phyloP scores from a whole-genome alignment of 1,284 basidiomycete species.

The Boletellus sp. region DNA sequence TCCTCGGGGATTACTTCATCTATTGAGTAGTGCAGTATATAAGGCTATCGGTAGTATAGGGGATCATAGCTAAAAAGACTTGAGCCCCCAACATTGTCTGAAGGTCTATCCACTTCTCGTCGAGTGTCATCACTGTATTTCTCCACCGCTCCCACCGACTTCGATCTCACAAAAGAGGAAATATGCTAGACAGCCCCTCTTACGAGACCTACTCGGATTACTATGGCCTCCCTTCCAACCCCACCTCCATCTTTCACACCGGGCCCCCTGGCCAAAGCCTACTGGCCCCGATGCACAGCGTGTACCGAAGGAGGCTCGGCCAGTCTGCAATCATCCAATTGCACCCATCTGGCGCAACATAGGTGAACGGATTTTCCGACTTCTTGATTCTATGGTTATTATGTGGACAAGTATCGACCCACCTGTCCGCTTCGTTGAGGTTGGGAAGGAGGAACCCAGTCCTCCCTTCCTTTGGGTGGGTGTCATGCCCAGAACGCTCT shows the following conservation, averaged over 20 bases:
- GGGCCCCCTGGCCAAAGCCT: neutral
- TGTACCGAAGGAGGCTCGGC: neutral
- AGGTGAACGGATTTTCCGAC: neutral
- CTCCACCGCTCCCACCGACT: too few relatives aligned
- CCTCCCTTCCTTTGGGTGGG: constrained; percentile 31
- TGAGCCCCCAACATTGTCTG: too few relatives aligned
- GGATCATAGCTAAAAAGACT: too few relatives aligned
- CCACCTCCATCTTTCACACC: neutral
- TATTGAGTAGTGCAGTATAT: too few relatives aligned
- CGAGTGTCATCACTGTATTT: too few relatives aligned
- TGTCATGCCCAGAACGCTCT: constrained; percentile 27
- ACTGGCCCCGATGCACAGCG: neutral
- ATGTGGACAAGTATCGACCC: constrained; percentile 31
- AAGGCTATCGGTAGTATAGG: too few relatives aligned
- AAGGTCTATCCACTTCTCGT: too few relatives aligned
- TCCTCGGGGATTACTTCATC: too few relatives aligned
- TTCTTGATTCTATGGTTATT: constrained; percentile 25
- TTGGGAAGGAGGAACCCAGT: constrained; percentile 1
- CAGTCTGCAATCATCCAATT: neutral
- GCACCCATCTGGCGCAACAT: neutral
- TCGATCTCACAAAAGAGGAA: too few relatives aligned
- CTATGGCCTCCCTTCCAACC: neutral
- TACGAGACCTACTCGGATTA: too few relatives aligned
- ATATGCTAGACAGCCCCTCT: too few relatives aligned
- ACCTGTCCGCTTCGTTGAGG: constrained; percentile 13